A percentile compares a stretch with the other conserved stretches of the same genome.
Conservation (phyloP, 176 grass and related monocot genomes). For the Dendrocalamus sinicus region DNA sequence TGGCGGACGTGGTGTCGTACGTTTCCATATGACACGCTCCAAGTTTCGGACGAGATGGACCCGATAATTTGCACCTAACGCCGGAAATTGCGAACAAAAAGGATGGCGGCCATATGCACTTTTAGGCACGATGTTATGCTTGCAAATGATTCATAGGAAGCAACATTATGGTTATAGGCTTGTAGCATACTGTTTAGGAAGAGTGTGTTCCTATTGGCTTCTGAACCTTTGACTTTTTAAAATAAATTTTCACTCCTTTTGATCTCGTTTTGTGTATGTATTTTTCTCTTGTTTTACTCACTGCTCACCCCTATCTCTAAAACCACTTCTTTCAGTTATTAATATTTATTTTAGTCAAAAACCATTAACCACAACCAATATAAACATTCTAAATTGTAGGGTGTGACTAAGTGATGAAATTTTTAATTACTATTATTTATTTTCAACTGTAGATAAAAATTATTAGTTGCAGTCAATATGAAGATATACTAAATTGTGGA, state of each 20-base stretch:
- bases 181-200: slow-evolving; percentile 20
- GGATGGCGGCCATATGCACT: slow-evolving; percentile 24
- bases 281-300: too few relatives aligned
- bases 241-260: too few relatives aligned
- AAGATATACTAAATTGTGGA: not conserved
- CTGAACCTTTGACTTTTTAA: too few relatives aligned
- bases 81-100: slow-evolving; percentile 53
- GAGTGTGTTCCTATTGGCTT: too few relatives aligned
- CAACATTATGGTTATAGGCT: not conserved
- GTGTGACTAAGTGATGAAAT: too few relatives aligned
- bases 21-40: slow-evolving; percentile 50
- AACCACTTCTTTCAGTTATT: too few relatives aligned
- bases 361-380: too few relatives aligned
- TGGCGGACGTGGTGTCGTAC: not conserved
- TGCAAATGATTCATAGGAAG: not conserved
- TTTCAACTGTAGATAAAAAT: too few relatives aligned
- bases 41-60: slow-evolving; percentile 41
- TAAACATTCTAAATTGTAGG: too few relatives aligned
- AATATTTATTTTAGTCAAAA: too few relatives aligned
- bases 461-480: too few relatives aligned
- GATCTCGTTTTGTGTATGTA: fast-evolving
- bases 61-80: slow-evolving; percentile 51
- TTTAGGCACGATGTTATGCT: slow-evolving; percentile 47
- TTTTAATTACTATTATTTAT: too few relatives aligned
- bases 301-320: fast-evolving